Evolutionary conservation across 495 filamentous ascomycete species (phyloP).

Genomic region (Xylaria sp.): DNA sequence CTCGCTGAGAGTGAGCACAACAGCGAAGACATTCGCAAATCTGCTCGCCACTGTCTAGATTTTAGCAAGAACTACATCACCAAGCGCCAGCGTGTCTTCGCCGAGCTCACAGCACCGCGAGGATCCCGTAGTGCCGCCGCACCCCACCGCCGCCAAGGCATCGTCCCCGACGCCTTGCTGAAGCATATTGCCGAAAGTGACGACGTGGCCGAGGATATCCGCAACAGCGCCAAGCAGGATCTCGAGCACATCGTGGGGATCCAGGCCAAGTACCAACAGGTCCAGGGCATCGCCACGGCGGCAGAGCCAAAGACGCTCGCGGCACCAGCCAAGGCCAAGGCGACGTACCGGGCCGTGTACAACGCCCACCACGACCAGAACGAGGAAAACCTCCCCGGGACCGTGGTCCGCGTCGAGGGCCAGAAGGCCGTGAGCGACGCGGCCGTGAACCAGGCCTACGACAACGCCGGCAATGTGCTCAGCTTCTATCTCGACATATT

Average conservation of each 20-base stretch:
- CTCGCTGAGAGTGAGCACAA: slow-evolving; percentile 43
- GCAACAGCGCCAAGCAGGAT: slow-evolving; percentile 41
- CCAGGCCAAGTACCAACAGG: slow-evolving; percentile 40
- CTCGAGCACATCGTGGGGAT: slow-evolving; percentile 42
- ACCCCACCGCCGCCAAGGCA: slow-evolving; percentile 31
- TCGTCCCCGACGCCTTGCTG: slow-evolving; percentile 48
- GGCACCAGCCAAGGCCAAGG: slow-evolving; percentile 26
- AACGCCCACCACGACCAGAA: slow-evolving; percentile 43
- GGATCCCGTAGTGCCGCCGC: slow-evolving; percentile 28
- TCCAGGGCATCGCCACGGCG: slow-evolving; percentile 36
- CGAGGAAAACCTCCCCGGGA: slow-evolving; percentile 46
- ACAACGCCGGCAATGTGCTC: slow-evolving; percentile 49
- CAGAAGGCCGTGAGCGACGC: slow-evolving; percentile 42
- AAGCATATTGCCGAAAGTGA: slow-evolving; percentile 45
- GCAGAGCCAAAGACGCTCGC: slow-evolving; percentile 27
- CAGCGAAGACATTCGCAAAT: slow-evolving; percentile 34
- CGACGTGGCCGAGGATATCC: slow-evolving; percentile 47
- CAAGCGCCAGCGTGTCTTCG: slow-evolving; percentile 42
- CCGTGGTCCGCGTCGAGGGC: slow-evolving; percentile 48
- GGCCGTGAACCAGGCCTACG: slow-evolving; percentile 48
- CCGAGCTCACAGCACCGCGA: slow-evolving; percentile 39
- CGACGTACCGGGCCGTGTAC: slow-evolving; percentile 49
- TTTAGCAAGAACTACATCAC: slow-evolving; percentile 34
- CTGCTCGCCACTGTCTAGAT: slow-evolving; percentile 38
- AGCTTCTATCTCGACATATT: slow-evolving; percentile 54